Conservation (phyloP, 1,284 basidiomycete genomes). For the Leccinum solheimii region DNA sequence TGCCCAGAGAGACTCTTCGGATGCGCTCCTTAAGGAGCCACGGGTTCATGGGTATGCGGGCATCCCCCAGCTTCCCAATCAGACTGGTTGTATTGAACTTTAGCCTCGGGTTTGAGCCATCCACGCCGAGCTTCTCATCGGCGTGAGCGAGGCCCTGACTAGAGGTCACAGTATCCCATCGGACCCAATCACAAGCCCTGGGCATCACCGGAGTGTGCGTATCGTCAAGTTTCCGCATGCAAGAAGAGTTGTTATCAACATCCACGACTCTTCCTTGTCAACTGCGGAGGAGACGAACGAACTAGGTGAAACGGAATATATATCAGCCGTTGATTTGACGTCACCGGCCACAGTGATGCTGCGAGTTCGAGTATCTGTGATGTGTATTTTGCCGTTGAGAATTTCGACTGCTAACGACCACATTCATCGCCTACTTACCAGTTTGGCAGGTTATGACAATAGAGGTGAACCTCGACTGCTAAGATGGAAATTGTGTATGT, state of each 20-base stretch:
- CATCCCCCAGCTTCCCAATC: background rate
- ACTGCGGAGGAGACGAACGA: background rate
- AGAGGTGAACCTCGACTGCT: slow-evolving; percentile 32
- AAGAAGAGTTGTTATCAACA: background rate
- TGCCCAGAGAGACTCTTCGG: background rate
- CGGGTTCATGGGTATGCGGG: background rate
- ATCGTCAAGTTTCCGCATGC: background rate
- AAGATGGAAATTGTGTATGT: slow-evolving; percentile 25
- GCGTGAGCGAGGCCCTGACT: background rate
- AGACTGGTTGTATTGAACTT: background rate
- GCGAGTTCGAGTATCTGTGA: background rate
- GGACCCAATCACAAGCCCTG: background rate
- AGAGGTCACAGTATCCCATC: background rate
- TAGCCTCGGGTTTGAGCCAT: background rate
- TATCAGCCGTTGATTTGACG: background rate
- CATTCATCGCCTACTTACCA: background rate
- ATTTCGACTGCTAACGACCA: background rate
- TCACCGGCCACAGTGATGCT: background rate
- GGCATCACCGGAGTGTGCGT: background rate
- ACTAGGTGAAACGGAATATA: background rate
- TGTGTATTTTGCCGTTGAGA: background rate
- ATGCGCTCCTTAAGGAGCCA: background rate
- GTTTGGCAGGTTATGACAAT: background rate
- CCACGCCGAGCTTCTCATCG: background rate
- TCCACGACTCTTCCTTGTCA: background rate